phyloP scores from a whole-genome alignment of 352 stramenopile genomes.

The Globisporangium spinosum region DNA sequence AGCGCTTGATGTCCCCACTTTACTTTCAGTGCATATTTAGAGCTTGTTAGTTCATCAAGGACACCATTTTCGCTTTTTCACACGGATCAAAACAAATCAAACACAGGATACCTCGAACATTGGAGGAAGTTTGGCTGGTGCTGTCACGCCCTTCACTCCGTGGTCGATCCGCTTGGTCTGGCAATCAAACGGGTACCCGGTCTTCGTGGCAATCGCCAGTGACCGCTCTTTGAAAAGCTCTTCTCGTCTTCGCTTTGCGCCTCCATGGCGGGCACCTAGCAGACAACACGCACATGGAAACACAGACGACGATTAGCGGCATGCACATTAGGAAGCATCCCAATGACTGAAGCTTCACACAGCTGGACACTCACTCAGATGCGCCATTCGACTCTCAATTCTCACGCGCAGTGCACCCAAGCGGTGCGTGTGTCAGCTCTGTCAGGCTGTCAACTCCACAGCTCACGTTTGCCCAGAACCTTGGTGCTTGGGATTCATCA shows the following conservation, averaged over 20 bases:
- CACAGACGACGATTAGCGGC: neutral
- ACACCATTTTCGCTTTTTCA: no score
- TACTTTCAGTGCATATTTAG: neutral
- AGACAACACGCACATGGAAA: neutral
- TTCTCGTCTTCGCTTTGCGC: conserved; percentile 44
- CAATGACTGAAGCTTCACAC: neutral
- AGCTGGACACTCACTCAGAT: conserved; percentile 5
- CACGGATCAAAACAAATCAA: no score
- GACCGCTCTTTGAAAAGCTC: conserved; percentile 45
- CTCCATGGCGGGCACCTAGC: conserved; percentile 54
- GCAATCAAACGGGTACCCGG: conserved; percentile 40
- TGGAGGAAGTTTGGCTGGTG: neutral
- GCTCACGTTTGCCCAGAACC: neutral
- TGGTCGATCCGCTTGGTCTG: conserved; percentile 16
- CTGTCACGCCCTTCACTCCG: conserved; percentile 7
- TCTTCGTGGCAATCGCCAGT: conserved; percentile 38
- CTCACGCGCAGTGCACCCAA: neutral
- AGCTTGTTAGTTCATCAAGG: neutral
- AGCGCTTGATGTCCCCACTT: conserved; percentile 13
- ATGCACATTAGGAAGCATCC: neutral
- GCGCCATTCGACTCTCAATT: conserved; percentile 1
- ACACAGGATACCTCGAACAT: neutral
- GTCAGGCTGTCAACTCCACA: neutral
- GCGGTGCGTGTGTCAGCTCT: neutral
- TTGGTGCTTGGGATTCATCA: neutral